Evolutionary conservation across 768 basidiomycete genomes (phyloP).

Genomic region (Fistulinella prunicolor): DNA sequence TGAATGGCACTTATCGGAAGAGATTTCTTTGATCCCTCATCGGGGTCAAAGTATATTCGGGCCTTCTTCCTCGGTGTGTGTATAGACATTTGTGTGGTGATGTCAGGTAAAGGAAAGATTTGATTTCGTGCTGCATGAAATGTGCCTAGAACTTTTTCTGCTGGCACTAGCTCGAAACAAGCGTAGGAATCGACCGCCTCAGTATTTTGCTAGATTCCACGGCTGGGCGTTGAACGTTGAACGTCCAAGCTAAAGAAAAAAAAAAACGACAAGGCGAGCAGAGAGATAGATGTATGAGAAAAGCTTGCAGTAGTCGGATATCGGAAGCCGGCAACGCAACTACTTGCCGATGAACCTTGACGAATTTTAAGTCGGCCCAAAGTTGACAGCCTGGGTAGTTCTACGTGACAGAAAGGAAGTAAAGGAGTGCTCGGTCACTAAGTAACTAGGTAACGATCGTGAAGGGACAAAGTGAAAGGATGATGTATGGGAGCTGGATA

Average conservation of each 20-base stretch:
- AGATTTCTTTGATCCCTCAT: constrained; percentile 15
- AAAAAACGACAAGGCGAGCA: background rate
- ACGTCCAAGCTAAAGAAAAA: background rate
- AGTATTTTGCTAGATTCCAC: no score
- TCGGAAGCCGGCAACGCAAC: constrained; percentile 16
- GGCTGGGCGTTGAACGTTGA: background rate
- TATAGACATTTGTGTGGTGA: constrained; percentile 18
- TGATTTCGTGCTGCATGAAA: constrained; percentile 2
- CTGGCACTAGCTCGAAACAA: background rate
- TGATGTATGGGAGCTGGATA: no score
- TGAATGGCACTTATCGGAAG: constrained; percentile 37
- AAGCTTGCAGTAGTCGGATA: constrained; percentile 15
- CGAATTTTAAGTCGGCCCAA: no score
- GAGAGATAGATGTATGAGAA: background rate
- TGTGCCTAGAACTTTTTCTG: background rate
- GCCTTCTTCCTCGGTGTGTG: constrained; percentile 27
- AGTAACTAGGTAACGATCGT: no score
- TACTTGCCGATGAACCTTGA: no score
- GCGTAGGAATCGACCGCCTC: background rate
- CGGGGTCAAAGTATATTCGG: constrained; percentile 20
- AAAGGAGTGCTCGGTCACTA: no score
- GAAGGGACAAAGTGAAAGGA: no score
- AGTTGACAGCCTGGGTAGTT: no score
- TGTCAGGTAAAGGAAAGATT: background rate
- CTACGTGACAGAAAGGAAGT: no score